Evolutionary conservation across 352 stramenopile genomes (phyloP), one percentile per base, ranked within the genome.

Genomic region (Globisporangium parvum): DNA sequence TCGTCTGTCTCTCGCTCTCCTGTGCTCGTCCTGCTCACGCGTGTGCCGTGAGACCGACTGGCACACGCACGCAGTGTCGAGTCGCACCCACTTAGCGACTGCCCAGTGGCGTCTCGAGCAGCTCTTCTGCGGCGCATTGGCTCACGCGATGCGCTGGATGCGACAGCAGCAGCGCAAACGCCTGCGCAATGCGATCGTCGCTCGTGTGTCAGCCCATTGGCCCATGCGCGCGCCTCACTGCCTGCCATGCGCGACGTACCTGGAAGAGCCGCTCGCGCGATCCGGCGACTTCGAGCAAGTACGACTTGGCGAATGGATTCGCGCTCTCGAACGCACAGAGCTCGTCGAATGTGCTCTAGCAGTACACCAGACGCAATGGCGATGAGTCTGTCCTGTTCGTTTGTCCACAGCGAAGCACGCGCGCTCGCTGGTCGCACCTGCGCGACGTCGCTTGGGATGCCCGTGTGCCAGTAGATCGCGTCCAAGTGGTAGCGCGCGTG

Each of bases 261-360:
- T 85, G 74, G 53, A 80, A 75, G 52, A 85, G 75, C 55, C 74
- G 63, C 61, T 85, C 74, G 39, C 67, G 24, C 53, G 74, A 80
- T 50, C 50, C 70, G 4, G 71, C 55, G 33, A 78, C 70, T 53
- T 85, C 72, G 51, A 76, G 55, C 42, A 82, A 77, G 57, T 80
- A 85, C 26, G 69, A 71, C 20, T 77, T 81, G 42, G 54, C 48
- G 20, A 75, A 63, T n/a, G 65, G 70, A 26, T 78, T 75, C 23
- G 31, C 59, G 66, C 55, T 78, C 26, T 80, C 72, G 57, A 77
- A 80, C 18, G 51, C 56, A 51, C 71, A 82, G 15, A 82, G 45
- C 40, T 85, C 56, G 40, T 80, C 69, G 49, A 85, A 80, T 5
- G 66, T 59, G 41, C n/a, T 35, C 59, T 65, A 37, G 6, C 6